phyloP scores from a whole-genome alignment of 352 stramenopile species.

The Globisporangium barbulae region DNA sequence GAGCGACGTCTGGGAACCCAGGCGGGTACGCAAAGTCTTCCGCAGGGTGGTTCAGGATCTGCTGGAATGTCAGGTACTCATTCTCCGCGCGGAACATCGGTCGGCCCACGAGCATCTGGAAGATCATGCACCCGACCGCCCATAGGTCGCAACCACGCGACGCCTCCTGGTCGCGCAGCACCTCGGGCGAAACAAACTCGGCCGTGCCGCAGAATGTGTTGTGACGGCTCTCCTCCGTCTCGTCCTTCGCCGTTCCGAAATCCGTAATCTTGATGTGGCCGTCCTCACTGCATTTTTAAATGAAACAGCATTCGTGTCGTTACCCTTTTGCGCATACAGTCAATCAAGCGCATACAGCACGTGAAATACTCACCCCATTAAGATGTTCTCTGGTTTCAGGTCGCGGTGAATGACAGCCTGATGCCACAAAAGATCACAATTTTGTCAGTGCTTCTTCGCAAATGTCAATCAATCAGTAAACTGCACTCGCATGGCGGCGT shows the following conservation, averaged over 20 bases:
- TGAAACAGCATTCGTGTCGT: not conserved
- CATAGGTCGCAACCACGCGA: conserved; percentile 87
- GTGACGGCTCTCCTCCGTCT: conserved; percentile 73
- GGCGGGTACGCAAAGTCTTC: conserved; percentile 75
- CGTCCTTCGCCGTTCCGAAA: conserved; percentile 87
- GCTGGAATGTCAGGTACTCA: conserved; percentile 90
- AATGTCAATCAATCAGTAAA: not conserved
- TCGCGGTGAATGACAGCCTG: conserved; percentile 95
- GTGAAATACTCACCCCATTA: conserved; percentile 42
- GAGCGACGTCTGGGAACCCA: conserved; percentile 52
- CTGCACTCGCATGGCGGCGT: conserved; percentile 1
- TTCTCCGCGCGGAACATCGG: conserved; percentile 88
- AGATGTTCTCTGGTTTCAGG: conserved; percentile 91
- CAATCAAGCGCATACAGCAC: not conserved
- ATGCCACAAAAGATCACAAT: conserved; percentile 1
- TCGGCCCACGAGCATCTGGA: conserved; percentile 82
- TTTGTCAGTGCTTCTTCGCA: not conserved
- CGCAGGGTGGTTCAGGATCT: conserved; percentile 82
- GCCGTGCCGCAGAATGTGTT: conserved; percentile 91
- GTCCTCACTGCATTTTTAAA: conserved; percentile 32
- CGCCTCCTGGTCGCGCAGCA: conserved; percentile 81
- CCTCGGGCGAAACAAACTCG: conserved; percentile 91
- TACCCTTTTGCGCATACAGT: not conserved
- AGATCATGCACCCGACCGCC: conserved; percentile 91
- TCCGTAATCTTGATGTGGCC: conserved; percentile 91